Evolutionary conservation across 1,284 basidiomycete genomes (phyloP).

Genomic region (Grifola frondosa): DNA sequence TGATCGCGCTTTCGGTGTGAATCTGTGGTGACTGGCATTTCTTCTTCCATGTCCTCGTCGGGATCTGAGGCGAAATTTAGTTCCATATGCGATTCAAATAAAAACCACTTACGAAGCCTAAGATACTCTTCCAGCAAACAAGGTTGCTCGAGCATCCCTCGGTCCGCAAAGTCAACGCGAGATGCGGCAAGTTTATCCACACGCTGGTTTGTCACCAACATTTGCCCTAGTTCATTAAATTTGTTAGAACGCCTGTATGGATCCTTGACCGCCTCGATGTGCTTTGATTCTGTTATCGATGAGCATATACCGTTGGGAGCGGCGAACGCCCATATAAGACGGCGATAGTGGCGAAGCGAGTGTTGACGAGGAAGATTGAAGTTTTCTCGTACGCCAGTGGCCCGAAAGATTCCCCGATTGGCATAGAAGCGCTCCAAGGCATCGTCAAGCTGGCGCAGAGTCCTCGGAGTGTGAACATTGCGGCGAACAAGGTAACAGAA

Average conservation of each 20-base stretch:
- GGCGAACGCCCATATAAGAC: slow-evolving; percentile 17
- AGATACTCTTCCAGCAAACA: not conserved
- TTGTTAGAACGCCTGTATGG: slow-evolving; percentile 23
- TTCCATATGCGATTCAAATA: no score
- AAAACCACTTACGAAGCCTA: no score
- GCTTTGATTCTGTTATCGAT: slow-evolving; percentile 26
- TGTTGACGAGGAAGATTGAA: slow-evolving; percentile 26
- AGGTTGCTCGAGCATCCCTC: slow-evolving; percentile 16
- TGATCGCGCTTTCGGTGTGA: no score
- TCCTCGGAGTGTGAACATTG: not conserved
- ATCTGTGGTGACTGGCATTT: not conserved
- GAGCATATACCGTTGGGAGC: slow-evolving; percentile 25
- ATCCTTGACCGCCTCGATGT: slow-evolving; percentile 27
- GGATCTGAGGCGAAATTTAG: no score
- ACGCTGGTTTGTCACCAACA: slow-evolving; percentile 24
- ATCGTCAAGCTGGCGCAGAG: slow-evolving; percentile 4
- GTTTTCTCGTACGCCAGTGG: slow-evolving; percentile 11
- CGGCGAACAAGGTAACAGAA: slow-evolving; percentile 24
- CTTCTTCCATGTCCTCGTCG: not conserved
- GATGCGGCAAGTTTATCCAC: slow-evolving; percentile 20
- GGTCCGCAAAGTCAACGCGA: slow-evolving; percentile 10
- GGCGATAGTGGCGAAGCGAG: slow-evolving; percentile 15
- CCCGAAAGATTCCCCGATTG: slow-evolving; percentile 13
- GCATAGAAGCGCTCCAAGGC: slow-evolving; percentile 9
- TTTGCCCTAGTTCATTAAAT: slow-evolving; percentile 22